Evolutionary conservation across 1,284 basidiomycete genomes (phyloP).

Genomic region (Ceraceosorus guamensis): DNA sequence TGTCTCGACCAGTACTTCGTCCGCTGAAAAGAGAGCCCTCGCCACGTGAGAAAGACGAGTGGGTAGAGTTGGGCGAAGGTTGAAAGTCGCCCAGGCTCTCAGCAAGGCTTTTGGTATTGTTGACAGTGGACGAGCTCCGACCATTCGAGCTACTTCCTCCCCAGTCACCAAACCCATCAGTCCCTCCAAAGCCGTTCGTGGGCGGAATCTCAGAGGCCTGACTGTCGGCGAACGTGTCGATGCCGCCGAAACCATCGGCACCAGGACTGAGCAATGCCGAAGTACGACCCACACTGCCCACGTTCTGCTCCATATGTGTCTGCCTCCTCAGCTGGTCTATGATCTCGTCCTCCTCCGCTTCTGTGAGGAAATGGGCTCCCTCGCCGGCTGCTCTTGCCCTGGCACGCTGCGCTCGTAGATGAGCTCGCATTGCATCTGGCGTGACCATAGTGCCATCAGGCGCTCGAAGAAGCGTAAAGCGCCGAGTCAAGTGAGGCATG

Average conservation of each 20-base stretch:
- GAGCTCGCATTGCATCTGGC: slow-evolving; percentile 41
- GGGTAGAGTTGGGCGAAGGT: too few species aligned
- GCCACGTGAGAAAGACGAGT: not conserved
- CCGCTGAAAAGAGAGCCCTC: slow-evolving; percentile 24
- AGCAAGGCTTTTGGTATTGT: slow-evolving; percentile 14
- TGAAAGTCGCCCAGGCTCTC: slow-evolving; percentile 20
- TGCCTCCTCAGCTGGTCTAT: slow-evolving; percentile 33
- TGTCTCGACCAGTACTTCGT: slow-evolving; percentile 25
- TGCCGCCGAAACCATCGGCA: slow-evolving; percentile 13
- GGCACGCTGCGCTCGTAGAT: slow-evolving; percentile 33
- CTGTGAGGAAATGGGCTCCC: slow-evolving; percentile 32
- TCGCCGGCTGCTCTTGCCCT: slow-evolving; percentile 24
- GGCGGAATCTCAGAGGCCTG: not conserved
- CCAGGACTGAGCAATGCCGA: slow-evolving; percentile 4
- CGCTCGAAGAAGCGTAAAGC: slow-evolving; percentile 36
- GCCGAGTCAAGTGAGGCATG: slow-evolving; percentile 39
- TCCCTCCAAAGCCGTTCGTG: slow-evolving; percentile 12
- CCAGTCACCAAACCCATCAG: slow-evolving; percentile 36
- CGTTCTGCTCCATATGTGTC: slow-evolving; percentile 13
- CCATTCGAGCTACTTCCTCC: slow-evolving; percentile 2
- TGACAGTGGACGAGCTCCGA: not conserved
- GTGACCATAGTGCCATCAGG: slow-evolving; percentile 37
- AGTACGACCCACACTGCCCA: slow-evolving; percentile 16
- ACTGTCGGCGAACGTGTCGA: not conserved
- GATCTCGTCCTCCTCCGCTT: slow-evolving; percentile 42